Evolutionary conservation across 1,139 yeast genomes (phyloP), one percentile per base, ranked within the genome.

Genomic region (Pneumocystis jirovecii): DNA sequence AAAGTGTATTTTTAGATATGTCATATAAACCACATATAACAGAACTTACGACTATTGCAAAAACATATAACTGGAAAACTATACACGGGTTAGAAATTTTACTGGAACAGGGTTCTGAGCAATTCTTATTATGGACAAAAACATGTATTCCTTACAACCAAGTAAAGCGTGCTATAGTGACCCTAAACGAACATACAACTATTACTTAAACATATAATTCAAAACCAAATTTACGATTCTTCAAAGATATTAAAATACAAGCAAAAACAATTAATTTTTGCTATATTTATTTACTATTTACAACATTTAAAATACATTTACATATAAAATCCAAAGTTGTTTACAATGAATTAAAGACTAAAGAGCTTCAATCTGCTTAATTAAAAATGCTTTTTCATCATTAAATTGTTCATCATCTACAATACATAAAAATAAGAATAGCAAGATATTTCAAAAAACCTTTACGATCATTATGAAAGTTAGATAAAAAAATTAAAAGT

Each of bases 81-180:
- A 81, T 91, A 70, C 89, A 93, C 35, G 98, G 98, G 25, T 85
- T 86, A 60, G 90, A 89, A 71, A 88, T 93, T 96, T 81, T 93
- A 70, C 89, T 90, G 31, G 85, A 87, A 76, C 97, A 93, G 76
- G 98, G 97, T 65, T 85, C 88, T 63, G 89, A 83, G 68, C 97
- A 93, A 76, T 90, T 91, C 74, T 78, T 81, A 69, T 76, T 84
- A 67, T 91, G 95, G 85, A 88, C 93, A 25, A 90, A 91, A 0
- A 76, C 57, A 8, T 12, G 21, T 25, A 50, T 50, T 29, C 81
- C 66, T 77, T 76, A 74, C 77, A 79, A 1, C 74, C 76, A 7
- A 62, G n/a, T 39, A 56, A 50, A 50, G 25, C 31, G 17, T 50
- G n/a, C 57, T 10, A 25, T 50, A 50, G 21, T 50, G 25, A 15